Conservation (phyloP, 441 rosid species). For the Erodium texanum region DNA sequence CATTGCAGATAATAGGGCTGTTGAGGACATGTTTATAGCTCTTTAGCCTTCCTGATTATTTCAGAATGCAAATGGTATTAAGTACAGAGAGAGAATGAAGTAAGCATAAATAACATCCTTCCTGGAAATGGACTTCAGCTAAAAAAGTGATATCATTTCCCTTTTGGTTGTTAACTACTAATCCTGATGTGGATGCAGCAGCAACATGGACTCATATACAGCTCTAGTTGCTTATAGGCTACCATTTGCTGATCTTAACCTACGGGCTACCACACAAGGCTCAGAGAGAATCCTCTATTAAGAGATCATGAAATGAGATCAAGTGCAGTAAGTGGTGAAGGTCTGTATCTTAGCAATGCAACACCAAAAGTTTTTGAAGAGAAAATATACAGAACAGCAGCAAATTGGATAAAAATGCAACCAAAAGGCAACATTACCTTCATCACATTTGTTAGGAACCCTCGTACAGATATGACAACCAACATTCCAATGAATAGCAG, state of each 20-base stretch:
- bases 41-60: neutral
- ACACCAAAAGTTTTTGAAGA: neutral
- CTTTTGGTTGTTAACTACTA: neutral
- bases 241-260: slow-evolving; percentile 5
- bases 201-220: neutral
- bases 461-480: slow-evolving; percentile 92
- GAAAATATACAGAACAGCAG: neutral
- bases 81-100: neutral
- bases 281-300: neutral
- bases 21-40: neutral
- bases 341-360: slow-evolving; percentile 5
- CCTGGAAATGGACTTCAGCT: neutral
- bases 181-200: neutral
- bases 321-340: slow-evolving; percentile 3
- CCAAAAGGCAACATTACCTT: slow-evolving; percentile 47
- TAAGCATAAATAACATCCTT: neutral
- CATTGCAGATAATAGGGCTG: too few relatives aligned
- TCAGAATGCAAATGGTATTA: neutral
- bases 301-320: neutral
- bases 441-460: slow-evolving; percentile 91
- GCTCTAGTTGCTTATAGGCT: neutral
- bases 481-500: slow-evolving; percentile 86
- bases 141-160: neutral
- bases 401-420: neutral
- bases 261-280: too few relatives aligned